Conservation (phyloP, 768 basidiomycete species). For the Mrakia hoshinonis region DNA sequence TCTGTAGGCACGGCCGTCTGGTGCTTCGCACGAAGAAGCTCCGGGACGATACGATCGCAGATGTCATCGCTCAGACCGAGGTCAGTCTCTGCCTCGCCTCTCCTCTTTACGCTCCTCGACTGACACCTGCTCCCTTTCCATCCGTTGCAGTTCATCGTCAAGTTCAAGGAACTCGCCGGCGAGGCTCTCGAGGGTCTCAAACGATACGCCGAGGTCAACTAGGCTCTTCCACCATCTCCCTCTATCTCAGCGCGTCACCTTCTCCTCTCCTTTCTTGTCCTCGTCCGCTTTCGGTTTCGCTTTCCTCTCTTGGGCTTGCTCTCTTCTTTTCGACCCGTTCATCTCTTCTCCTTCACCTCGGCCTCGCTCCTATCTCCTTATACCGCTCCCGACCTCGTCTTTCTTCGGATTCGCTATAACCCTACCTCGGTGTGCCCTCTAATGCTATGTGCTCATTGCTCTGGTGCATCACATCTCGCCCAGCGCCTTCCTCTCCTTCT, state of each 20-base stretch:
- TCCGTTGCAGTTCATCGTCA: conserved; percentile 23
- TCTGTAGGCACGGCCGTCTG: conserved; percentile 23
- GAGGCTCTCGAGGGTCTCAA: conserved; percentile 27
- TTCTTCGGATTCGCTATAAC: too few species aligned
- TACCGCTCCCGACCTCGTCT: neutral
- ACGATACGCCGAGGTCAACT: conserved; percentile 27
- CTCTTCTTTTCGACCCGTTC: conserved; percentile 1
- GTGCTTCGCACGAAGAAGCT: conserved; percentile 22
- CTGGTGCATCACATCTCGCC: too few species aligned
- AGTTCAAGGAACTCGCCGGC: conserved; percentile 27
- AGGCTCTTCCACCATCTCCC: neutral
- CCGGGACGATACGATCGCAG: conserved; percentile 20
- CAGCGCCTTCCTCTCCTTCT: too few species aligned
- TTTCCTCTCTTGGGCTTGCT: neutral
- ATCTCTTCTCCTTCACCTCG: too few species aligned
- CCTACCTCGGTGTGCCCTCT: too few species aligned
- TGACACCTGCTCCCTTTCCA: too few species aligned
- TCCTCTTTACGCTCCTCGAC: neutral
- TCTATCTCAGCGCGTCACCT: neutral
- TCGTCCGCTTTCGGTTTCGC: too few species aligned
- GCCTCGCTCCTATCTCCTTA: neutral
- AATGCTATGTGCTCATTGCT: too few species aligned
- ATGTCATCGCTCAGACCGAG: conserved; percentile 22
- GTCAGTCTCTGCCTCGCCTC: neutral
- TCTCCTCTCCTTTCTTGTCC: neutral